Conservation (phyloP, 78 protist species). For the Monocercomonoides exilis region DNA sequence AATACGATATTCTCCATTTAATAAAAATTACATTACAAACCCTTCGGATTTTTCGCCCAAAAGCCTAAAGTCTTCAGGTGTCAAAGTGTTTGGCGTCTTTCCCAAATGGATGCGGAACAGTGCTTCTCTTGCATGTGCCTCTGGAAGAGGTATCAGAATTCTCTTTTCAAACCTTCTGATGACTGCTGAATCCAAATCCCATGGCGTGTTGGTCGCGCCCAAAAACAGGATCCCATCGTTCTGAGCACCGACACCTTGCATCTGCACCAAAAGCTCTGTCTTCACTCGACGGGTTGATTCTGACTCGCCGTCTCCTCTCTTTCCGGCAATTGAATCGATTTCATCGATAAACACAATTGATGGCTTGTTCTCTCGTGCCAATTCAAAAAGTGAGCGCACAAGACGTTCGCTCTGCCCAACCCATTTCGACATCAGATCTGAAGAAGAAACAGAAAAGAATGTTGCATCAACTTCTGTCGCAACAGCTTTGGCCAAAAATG, state of each 20-base stretch:
- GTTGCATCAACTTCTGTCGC: constrained; percentile 16
- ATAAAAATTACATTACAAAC: too few relatives aligned
- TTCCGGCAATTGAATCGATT: constrained; percentile 19
- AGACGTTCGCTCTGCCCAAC: constrained; percentile 24
- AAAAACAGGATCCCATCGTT: too few relatives aligned
- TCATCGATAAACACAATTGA: constrained; percentile 33
- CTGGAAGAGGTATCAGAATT: constrained; percentile 31
- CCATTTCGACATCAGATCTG: constrained; percentile 20
- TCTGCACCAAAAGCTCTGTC: constrained; percentile 12
- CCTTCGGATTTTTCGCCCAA: too few relatives aligned
- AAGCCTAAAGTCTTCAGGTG: too few relatives aligned
- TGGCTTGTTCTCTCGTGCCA: constrained; percentile 32
- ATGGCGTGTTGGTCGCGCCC: constrained; percentile 33
- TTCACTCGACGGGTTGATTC: constrained; percentile 11
- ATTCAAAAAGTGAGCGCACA: constrained; percentile 19
- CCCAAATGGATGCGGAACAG: not conserved
- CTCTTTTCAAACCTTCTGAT: not conserved
- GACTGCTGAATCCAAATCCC: constrained; percentile 13
- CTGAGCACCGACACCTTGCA: constrained; percentile 27
- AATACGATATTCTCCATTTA: too few relatives aligned
- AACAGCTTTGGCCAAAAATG: constrained; percentile 22
- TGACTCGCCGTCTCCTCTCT: not conserved
- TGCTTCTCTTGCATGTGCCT: not conserved
- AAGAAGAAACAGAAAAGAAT: constrained; percentile 8
- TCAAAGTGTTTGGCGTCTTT: too few relatives aligned